Base-by-base conservation (phyloP, 1,284 basidiomycete genomes). In the Cryptococcus hybrid region DNA sequence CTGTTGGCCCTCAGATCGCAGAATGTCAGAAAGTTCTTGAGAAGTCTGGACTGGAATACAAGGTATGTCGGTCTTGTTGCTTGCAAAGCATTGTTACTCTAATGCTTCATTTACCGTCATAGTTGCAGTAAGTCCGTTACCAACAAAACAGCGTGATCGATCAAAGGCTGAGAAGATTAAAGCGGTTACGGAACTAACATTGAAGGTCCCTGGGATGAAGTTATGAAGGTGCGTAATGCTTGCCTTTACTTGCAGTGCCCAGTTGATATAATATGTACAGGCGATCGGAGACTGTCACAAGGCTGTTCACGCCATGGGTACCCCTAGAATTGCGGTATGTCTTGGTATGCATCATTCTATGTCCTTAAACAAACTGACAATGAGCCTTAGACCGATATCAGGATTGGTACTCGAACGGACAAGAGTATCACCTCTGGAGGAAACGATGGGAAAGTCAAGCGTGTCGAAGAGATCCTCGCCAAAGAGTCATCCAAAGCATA, bases 171-270 rank as follows among this genome's bases (percentile, higher is more conserved):
- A 50, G 36, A 30, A 12, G 12, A 50, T 50, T 38, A 3, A 64
- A 92, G 90, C 68, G 90, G 90, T 2, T 92, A 92, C 68, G 92
- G 92, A 5, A 95, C 92, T 3, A 94, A 94, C 71, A 66, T 94
- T 50, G 91, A 90, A 59, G 91, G 92, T 2, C 87, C 89, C 0
- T 93, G 92, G 91, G 83, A 84, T 37, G 81, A 85, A 56, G 92
- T 96, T 6, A 76, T 73, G 64, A 65, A 67, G 55, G 73, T 70
- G 5, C 38, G 30, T 30, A 64, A 47, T 5, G 3, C 12, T 12
- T 55, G 24, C 39, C 18, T 15, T 35, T n/a, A 34, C 11, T 35
- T 9, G 35, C 39, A 45, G 2, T n/a, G 8, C 38, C 7, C 5
- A 34, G 47, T 30, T 30, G 15, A 43, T 5, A 18, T 47, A 34